These are phyloP conservation scores for Arachis monticola DNA, from an alignment of 331 rosid genomes.

Conservation along the genomic window DNA sequence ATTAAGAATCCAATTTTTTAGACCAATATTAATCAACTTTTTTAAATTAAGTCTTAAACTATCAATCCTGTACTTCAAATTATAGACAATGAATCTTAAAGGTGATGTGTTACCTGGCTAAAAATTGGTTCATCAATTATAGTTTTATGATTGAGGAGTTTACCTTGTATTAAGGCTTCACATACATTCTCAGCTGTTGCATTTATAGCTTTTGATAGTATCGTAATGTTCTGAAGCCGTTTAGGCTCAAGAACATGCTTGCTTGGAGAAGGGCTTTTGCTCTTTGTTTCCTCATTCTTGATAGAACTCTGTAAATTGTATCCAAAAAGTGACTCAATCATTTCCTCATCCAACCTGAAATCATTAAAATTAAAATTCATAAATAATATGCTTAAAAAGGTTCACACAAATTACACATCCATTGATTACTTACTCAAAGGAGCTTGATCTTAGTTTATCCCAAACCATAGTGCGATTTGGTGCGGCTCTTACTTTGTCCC, in stretches of 20 bases:
- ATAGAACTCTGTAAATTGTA: constrained; percentile 77
- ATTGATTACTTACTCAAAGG: constrained; percentile 71
- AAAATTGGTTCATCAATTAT: too few species aligned
- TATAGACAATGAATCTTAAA: too few species aligned
- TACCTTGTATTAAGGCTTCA: constrained; percentile 87
- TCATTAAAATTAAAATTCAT: constrained; percentile 13
- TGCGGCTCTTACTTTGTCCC: constrained; percentile 98
- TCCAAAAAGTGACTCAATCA: constrained; percentile 97
- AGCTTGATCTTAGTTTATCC: constrained; percentile 94
- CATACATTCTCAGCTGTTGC: constrained; percentile 74
- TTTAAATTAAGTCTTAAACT: too few species aligned
- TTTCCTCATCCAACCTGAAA: constrained; percentile 92
- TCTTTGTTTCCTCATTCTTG: constrained; percentile 78
- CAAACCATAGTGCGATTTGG: constrained; percentile 93
- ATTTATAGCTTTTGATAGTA: constrained; percentile 88
- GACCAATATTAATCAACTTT: too few species aligned
- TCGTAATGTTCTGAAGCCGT: constrained; percentile 93
- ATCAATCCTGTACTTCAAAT: too few species aligned
- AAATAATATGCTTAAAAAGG: constrained; percentile 7
- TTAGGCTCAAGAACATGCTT: constrained; percentile 95
- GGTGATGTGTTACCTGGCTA: too few species aligned
- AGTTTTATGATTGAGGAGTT: constrained; percentile 8
- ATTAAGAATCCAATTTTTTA: too few species aligned
- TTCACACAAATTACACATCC: too few species aligned
- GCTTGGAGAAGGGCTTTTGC: constrained; percentile 92